Base-by-base conservation (phyloP, 148 eudicot species). In the Hydrangea macrophylla region DNA sequence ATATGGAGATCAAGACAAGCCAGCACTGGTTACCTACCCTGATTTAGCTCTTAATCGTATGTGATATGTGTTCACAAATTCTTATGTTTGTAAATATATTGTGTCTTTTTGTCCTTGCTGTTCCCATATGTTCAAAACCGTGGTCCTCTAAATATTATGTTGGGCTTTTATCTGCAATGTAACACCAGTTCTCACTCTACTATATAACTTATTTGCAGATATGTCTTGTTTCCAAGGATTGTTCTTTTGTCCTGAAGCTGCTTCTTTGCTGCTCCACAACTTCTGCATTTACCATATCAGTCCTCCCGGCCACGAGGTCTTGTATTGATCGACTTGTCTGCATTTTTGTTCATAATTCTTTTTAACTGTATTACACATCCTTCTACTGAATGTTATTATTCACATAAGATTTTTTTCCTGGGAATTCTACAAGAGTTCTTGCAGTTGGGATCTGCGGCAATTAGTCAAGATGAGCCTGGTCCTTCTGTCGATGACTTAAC, bases 31-130 rank as follows among this genome's bases (percentile, higher is more conserved):
- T 79, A 95, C 99, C 22, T 95, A 95, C 78, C 99, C 99, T 15
- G 99, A 95, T 89, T 73, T 95, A 74, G 99, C 99, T 73, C 73
- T 95, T 68, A 95, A 95, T 81, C 92, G 99, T 91, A 63, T 87
- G 97, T 78, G 36, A 60, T 62, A 27, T 55, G 67, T 27, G 26
- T 39, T 35, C 45, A 15, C 8, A 0, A 9, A 24, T 17, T 32
- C 28, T 53, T 33, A 5, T 60, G 7, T 51, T 42, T 65, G 13
- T 67, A 25, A 55, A 26, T 25, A n/a, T n/a, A n/a, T 44, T 30
- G 33, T 2, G 7, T 60, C 33, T 39, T 36, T 8, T n/a, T 17
- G 28, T 40, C 1, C 11, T n/a, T 65, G 18, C 30, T 66, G 42
- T 40, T 13, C 39, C n/a, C 4, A 1, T 10, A 42, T 8, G 30